Base-by-base conservation (phyloP, 2,329 filamentous ascomycete species). In the Penicillium sp. region DNA sequence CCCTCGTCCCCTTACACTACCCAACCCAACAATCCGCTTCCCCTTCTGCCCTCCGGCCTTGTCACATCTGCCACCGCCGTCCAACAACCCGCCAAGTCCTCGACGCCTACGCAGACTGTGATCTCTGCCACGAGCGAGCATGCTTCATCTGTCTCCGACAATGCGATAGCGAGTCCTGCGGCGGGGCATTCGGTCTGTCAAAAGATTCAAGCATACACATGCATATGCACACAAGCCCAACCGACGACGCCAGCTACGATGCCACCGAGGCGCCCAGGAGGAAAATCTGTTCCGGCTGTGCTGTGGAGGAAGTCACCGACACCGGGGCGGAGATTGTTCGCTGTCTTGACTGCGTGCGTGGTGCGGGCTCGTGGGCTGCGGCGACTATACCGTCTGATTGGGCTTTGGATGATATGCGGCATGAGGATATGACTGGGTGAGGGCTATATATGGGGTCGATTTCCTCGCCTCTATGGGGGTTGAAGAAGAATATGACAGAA, bases 141-240 rank as follows among this genome's bases (percentile, higher is more conserved):
- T 77, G 75, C 50, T 77, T 75, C 56, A 75, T 77, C 37, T 77
- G 74, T 63, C 61, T 77, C 42, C 68, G 74, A 16, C 69, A 74
- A 51, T 77, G 75, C 50, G 72, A 74, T 49, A 63, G 67, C 6
- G 18, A 59, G 16, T 55, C 67, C 46, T 76, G 73, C 53, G 53
- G 60, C n/a, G 61, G 61, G 44, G 55, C 40, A 2, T 22, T 53
- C 0, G 42, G 18, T 8, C 50, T 53, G 2, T 9, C 29, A 3
- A 37, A 40, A 16, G 53, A 62, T 29, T 18, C 47, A 8, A 57
- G 51, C 29, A 50, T 34, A 16, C 48, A 51, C 1, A 50, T 50
- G n/a, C 31, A 51, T 0, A 43, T 50, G 9, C 38, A 20, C 8
- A 31, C 8, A 14, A 35, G 20, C 29, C 7, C 20, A 22, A 26